Percentiles rank a stretch among this genome's conserved stretches.
Evolutionary conservation across 495 filamentous ascomycete species (phyloP).

Genomic region (Tuber brumale): DNA sequence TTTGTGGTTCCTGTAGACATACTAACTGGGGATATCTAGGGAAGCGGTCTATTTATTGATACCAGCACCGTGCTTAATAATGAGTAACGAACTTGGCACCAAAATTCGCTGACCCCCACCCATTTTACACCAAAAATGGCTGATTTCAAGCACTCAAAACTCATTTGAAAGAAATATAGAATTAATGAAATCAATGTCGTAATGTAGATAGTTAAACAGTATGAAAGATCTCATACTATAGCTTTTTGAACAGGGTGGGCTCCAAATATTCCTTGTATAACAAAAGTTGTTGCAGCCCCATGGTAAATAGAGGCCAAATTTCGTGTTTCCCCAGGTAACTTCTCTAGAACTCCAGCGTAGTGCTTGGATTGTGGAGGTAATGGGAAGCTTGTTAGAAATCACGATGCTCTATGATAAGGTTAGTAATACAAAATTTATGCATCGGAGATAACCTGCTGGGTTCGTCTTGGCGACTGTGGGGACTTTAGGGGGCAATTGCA

Average conservation of each 20-base stretch:
- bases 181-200: too few species aligned
- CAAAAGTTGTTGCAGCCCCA: slow-evolving; percentile 92
- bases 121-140: too few species aligned
- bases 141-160: too few species aligned
- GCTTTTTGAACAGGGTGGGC: slow-evolving; percentile 91
- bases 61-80: too few species aligned
- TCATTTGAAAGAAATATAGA: too few species aligned
- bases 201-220: slow-evolving; percentile 25
- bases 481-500: slow-evolving; percentile 91
- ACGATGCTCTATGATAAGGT: slow-evolving; percentile 61
- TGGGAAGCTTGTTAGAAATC: slow-evolving; percentile 86
- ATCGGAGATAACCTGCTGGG: background rate
- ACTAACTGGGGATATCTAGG: too few species aligned
- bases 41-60: too few species aligned
- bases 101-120: too few species aligned
- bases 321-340: slow-evolving; percentile 79
- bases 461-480: slow-evolving; percentile 74
- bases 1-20: too few species aligned
- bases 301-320: slow-evolving; percentile 96
- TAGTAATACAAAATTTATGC: slow-evolving; percentile 27
- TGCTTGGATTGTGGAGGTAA: slow-evolving; percentile 84
- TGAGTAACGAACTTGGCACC: too few species aligned
- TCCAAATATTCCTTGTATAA: slow-evolving; percentile 87
- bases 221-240: slow-evolving; percentile 57
- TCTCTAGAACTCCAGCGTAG: slow-evolving; percentile 75